Evolutionary conservation across 163 green algal genomes (phyloP).

Genomic region (Scenedesmus sp.): DNA sequence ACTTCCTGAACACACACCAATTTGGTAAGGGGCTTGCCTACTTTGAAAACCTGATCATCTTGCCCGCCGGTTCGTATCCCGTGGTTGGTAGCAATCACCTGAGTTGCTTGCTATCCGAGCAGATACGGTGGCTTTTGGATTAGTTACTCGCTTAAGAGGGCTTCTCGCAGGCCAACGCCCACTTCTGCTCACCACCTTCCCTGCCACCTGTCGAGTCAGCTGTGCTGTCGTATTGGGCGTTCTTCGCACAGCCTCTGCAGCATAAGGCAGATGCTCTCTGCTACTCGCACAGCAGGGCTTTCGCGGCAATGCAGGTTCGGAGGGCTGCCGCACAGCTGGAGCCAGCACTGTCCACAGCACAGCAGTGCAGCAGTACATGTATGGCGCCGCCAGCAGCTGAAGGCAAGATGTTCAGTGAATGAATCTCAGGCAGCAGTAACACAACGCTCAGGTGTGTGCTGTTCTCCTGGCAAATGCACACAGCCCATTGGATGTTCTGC

Average conservation of each 20-base stretch:
- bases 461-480: not conserved
- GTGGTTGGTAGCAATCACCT: not conserved
- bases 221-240: not conserved
- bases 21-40: too few species aligned
- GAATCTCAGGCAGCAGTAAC: not conserved
- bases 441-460: not conserved
- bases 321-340: not conserved
- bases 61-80: not conserved
- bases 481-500: too few species aligned
- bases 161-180: not conserved
- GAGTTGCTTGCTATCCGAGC: not conserved
- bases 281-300: not conserved
- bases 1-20: too few species aligned
- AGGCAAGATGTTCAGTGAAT: not conserved
- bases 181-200: not conserved
- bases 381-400: not conserved
- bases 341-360: not conserved
- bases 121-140: not conserved
- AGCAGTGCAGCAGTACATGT: not conserved
- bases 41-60: constrained; percentile 1
- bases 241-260: not conserved
- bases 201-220: not conserved
- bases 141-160: not conserved
- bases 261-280: not conserved
- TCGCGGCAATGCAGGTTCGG: not conserved